Evolutionary conservation across 345 rosid species (phyloP).

Genomic region (Kernera saxatilis): DNA sequence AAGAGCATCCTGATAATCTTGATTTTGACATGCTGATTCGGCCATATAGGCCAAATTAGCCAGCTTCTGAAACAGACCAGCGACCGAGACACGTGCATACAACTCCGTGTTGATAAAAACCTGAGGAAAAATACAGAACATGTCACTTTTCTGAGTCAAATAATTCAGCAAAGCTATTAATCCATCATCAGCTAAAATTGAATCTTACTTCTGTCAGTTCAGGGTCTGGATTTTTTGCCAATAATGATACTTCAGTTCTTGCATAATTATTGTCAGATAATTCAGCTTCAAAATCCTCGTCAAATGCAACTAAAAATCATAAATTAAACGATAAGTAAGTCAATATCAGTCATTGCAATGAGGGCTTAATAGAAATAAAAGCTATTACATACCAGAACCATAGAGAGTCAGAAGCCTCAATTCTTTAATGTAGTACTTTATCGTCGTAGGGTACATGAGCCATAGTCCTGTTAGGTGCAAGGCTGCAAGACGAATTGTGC

Average conservation of each 20-base stretch:
- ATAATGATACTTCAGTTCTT: constrained; percentile 66
- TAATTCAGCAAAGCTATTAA: neutral
- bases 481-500: constrained; percentile 94
- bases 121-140: constrained; percentile 36
- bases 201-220: constrained; percentile 81
- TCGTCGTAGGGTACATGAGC: constrained; percentile 61
- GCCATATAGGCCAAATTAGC: constrained; percentile 48
- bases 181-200: neutral
- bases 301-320: constrained; percentile 71
- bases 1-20: constrained; percentile 46
- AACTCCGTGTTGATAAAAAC: constrained; percentile 86
- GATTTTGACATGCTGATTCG: constrained; percentile 42
- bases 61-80: constrained; percentile 67
- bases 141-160: constrained; percentile 1
- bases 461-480: constrained; percentile 90
- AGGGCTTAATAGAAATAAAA: neutral
- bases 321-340: neutral
- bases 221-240: constrained; percentile 61
- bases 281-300: constrained; percentile 98
- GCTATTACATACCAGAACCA: constrained; percentile 69
- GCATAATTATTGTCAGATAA: constrained; percentile 74
- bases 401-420: constrained; percentile 78
- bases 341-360: neutral
- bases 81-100: constrained; percentile 90
- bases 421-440: constrained; percentile 76